Conservation (phyloP, 108 stramenopile genomes). For the Cyclotella distinguenda region DNA sequence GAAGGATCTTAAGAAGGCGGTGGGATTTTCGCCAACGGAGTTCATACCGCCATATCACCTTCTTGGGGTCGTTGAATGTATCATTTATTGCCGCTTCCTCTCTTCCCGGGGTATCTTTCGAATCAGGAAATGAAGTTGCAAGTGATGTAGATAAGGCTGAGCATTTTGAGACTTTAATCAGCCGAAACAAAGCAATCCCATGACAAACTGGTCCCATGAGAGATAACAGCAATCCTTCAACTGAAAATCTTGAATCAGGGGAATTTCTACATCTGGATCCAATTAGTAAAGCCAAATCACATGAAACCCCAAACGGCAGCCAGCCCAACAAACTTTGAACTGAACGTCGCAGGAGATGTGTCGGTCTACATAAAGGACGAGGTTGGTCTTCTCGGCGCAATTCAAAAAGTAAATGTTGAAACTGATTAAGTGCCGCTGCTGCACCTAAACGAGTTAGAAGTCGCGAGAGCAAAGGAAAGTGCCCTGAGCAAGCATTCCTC, state of each 20-base stretch:
- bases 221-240: conserved; percentile 7
- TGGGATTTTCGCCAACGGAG: conserved; percentile 63
- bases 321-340: conserved; percentile 26
- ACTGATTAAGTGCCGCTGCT: conserved; percentile 60
- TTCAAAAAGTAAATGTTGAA: conserved; percentile 55
- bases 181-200: conserved; percentile 36
- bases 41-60: conserved; percentile 57
- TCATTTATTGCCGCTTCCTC: not conserved
- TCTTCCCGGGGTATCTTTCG: not conserved
- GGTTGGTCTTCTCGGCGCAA: conserved; percentile 50
- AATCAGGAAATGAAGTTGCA: conserved; percentile 27
- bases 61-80: conserved; percentile 5
- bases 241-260: not conserved
- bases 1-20: conserved; percentile 39
- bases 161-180: conserved; percentile 28
- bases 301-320: conserved; percentile 49
- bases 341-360: conserved; percentile 35
- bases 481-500: not conserved
- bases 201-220: conserved; percentile 32
- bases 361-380: conserved; percentile 53
- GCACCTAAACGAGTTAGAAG: conserved; percentile 57
- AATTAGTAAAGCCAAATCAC: conserved; percentile 46
- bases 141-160: conserved; percentile 35
- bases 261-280: not conserved
- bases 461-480: conserved; percentile 20